Evolutionary conservation across 2,329 filamentous ascomycete species (phyloP), one percentile per base, ranked within the genome.

Genomic region (Penicillium sp.): DNA sequence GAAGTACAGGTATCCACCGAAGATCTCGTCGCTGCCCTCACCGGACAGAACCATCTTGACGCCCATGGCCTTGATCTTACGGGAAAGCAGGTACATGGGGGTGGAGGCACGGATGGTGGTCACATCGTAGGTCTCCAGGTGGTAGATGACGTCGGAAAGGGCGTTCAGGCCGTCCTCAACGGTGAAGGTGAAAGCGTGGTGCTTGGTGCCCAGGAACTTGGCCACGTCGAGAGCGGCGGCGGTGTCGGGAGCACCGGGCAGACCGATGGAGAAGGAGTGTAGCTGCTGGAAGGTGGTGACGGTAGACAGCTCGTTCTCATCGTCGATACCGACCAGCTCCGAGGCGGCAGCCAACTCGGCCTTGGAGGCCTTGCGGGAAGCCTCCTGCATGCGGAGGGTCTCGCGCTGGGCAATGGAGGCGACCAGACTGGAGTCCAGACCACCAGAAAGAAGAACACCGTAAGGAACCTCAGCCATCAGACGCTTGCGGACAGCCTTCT

Each of bases 21-120:
- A 97, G 73, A 97, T 97, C 79, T 99, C 94, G 75, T 99, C 94
- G 69, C 90, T 94, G 46, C 94, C 94, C 79, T 99, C 94, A 58
- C 94, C 94, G 69, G 90, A 95, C 59, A 99, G 84, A 53, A 99
- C 94, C 94, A 99, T 99, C 86, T 99, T 99, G 71, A 99, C 90
- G 61, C 94, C 94, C 87, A 97, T 93, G 31, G 92, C 94, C 83
- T 99, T 99, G 83, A 99, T 99, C 83, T 99, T 99, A 74, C 95
- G 88, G 58, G 91, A 94, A 44, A 99, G 84, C 60, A 99, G 81
- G 80, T 97, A 99, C 94, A 99, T 99, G 63, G 94, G 94, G 10
- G 94, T 99, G 10, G 93, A 97, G 51, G 94, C 94, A 71, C 94
- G 92, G 72, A 99, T 97, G 3, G 94, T 99, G 49, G 94, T 99